Evolutionary conservation across 225 moss, liverwort and hornwort genomes (phyloP).

Genomic region (Sphagnum contortum): DNA sequence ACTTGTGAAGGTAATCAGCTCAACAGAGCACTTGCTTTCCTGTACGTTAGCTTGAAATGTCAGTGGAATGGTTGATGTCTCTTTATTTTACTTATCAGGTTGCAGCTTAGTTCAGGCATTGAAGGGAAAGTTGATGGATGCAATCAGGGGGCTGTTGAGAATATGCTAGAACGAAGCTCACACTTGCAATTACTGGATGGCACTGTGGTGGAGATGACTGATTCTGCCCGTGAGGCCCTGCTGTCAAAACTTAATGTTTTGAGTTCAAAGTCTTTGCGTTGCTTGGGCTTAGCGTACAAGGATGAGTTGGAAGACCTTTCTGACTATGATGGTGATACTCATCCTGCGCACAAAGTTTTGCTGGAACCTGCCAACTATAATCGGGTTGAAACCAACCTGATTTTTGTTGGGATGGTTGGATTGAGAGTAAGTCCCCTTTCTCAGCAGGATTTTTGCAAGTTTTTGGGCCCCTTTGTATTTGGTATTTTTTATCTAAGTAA

Average conservation of each 20-base stretch:
- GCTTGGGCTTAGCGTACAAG: constrained; percentile 86
- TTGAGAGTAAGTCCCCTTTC: constrained; percentile 39
- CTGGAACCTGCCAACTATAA: constrained; percentile 67
- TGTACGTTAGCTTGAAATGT: not conserved
- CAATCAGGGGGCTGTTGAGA: constrained; percentile 88
- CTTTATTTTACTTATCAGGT: no score
- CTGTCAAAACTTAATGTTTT: constrained; percentile 47
- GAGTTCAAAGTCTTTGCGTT: constrained; percentile 73
- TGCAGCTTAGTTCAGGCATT: no score
- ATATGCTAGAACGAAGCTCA: constrained; percentile 67
- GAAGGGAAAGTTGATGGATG: not conserved
- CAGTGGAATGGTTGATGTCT: no score
- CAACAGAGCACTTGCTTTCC: no score
- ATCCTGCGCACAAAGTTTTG: constrained; percentile 63
- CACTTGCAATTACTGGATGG: constrained; percentile 60
- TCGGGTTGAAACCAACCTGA: constrained; percentile 63
- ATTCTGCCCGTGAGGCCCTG: constrained; percentile 40
- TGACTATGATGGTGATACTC: constrained; percentile 72
- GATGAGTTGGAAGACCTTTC: constrained; percentile 65
- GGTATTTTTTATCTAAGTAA: not conserved
- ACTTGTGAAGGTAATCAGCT: constrained; percentile 61
- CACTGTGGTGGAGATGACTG: constrained; percentile 63
- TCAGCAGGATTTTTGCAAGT: not conserved
- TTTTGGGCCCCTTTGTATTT: not conserved
- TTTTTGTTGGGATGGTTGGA: constrained; percentile 84